phyloP scores from a whole-genome alignment of 768 basidiomycete species.

The Mycena vitilis region DNA sequence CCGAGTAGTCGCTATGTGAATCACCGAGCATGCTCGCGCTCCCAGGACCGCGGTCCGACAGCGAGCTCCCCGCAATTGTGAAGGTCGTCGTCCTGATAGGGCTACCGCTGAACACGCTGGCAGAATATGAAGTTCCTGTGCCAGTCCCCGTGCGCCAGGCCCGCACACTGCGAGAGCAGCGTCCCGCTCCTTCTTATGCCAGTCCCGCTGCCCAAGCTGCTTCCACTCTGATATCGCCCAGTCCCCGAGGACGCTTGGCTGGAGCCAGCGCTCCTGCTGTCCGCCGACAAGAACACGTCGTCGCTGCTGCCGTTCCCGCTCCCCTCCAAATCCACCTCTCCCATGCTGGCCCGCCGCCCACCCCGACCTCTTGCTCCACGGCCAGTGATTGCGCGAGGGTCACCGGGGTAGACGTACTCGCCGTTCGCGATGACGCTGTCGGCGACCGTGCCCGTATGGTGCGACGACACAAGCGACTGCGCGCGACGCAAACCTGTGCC shows the following conservation, averaged over 20 bases:
- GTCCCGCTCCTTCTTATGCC: constrained; percentile 22
- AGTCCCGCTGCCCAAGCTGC: not conserved
- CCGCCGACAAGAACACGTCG: constrained; percentile 34
- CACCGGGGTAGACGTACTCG: constrained; percentile 78
- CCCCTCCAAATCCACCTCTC: constrained; percentile 70
- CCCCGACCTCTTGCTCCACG: constrained; percentile 50
- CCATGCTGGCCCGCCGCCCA: constrained; percentile 79
- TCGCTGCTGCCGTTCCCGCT: constrained; percentile 15
- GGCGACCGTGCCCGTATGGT: constrained; percentile 77
- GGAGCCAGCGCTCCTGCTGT: constrained; percentile 5
- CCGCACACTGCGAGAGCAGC: constrained; percentile 32
- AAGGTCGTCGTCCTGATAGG: constrained; percentile 50
- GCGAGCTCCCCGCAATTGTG: constrained; percentile 18
- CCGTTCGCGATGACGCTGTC: constrained; percentile 76
- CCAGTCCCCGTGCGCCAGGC: constrained; percentile 31
- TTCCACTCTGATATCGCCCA: not conserved
- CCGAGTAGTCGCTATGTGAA: constrained; percentile 35
- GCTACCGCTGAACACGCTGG: constrained; percentile 49
- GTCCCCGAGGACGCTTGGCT: not conserved
- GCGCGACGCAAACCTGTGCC: constrained; percentile 48
- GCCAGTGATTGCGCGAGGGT: constrained; percentile 73
- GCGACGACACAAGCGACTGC: constrained; percentile 64
- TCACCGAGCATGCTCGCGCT: constrained; percentile 34
- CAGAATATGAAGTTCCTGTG: no score
- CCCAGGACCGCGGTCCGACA: constrained; percentile 32